Evolutionary conservation across 2,329 filamentous ascomycete species (phyloP), one percentile per base, ranked within the genome.

Genomic region (Phialemonium atrogriseum): DNA sequence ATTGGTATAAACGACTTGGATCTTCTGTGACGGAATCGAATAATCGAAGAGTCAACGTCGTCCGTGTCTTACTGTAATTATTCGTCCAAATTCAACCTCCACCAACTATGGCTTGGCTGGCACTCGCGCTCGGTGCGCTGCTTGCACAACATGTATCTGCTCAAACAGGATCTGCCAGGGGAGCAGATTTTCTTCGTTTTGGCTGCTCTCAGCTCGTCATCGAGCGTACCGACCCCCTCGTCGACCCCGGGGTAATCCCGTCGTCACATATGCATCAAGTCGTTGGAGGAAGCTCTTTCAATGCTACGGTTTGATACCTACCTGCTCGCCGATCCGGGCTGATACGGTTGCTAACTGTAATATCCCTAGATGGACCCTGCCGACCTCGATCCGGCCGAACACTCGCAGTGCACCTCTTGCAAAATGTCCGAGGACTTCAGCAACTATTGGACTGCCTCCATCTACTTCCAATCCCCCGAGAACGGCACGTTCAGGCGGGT

Each of bases 381-480:
- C n/a, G 58, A 56, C 33, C 77, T 69, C 45, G 56, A 62, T 7
- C 56, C 64, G 21, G 68, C 70, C n/a, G 57, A 62, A 34, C 50
- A 51, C 15, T 69, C 73, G 2, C 65, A 65, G 9, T 84, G 80
- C 52, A 78, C 78, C 2, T 77, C 78, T 4, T 83, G 79, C 52
- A 63, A 65, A 20, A 75, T 78, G 34, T 61, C 64, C 17, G 58
- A 72, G 39, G 78, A 83, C 50, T 57, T 71, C 35, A 79, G 70
- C 34, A 80, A 74, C 46, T 84, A 84, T 56, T 84, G 80, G 79
- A 73, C 72, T 11, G 78, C 79, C 0, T 62, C 64, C 38, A 56
- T 83, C 1, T 59, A 55, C 41, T 61, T 60, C 35, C 54, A 68
- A 36, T 22, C 25, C 18, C 62, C 67, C 26, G 47, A 64, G 25